A percentile compares a stretch with the other conserved stretches of the same genome.
Conservation (phyloP, 768 basidiomycete genomes). For the Suillus lakei region DNA sequence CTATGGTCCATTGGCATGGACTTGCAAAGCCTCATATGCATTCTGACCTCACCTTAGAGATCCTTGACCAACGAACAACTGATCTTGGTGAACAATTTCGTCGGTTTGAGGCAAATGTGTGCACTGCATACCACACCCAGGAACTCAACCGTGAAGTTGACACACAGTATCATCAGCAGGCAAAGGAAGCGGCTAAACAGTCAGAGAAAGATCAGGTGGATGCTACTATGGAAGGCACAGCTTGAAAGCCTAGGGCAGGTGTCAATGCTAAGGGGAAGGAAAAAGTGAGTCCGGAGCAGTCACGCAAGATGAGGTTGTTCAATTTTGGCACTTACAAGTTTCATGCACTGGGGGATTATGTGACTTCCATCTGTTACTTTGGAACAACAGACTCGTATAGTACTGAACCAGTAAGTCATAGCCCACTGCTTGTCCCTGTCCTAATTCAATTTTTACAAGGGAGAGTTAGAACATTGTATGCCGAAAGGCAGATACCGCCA, state of each 20-base stretch:
- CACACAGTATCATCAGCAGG: too few relatives aligned
- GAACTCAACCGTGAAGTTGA: conserved; percentile 24
- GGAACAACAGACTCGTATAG: too few relatives aligned
- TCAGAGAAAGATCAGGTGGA: too few relatives aligned
- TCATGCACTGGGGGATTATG: conserved; percentile 40
- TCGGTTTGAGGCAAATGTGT: conserved; percentile 24
- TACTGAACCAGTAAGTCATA: too few relatives aligned
- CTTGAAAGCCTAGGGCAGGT: too few relatives aligned
- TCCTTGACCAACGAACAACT: conserved; percentile 20
- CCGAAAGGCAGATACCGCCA: conserved; percentile 8
- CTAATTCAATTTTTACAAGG: too few relatives aligned
- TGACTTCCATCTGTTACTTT: conserved; percentile 21
- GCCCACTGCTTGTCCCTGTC: too few relatives aligned
- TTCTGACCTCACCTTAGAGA: conserved; percentile 22
- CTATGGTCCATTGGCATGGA: conserved; percentile 39
- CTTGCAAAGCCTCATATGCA: conserved; percentile 40
- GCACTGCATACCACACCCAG: conserved; percentile 25
- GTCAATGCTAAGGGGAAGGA: too few relatives aligned
- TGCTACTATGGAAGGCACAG: too few relatives aligned
- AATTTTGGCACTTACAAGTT: conserved; percentile 26
- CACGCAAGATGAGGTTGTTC: conserved; percentile 35
- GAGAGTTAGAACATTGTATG: conserved; percentile 14
- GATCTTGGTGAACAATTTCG: conserved; percentile 29
- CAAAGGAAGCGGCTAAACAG: too few relatives aligned
- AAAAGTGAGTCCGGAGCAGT: too few relatives aligned